Conservation (phyloP, 441 rosid species). For the Geranium incanum region DNA sequence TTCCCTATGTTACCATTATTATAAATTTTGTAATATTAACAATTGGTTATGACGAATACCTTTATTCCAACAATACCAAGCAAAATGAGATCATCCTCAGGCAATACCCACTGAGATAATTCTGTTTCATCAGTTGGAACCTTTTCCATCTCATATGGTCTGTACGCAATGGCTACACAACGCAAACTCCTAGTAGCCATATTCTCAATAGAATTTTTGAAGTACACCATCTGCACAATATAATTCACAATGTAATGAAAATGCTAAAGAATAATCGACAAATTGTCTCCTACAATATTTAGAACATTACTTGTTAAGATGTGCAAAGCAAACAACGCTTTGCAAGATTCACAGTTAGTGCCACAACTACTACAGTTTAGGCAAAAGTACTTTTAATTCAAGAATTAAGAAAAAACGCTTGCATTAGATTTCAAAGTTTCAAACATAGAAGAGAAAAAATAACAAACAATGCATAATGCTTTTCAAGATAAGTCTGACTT, state of each 20-base stretch:
- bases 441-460: neutral
- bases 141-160: conserved; percentile 51
- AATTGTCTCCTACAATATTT: neutral
- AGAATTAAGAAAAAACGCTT: neutral
- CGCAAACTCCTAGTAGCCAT: conserved; percentile 93
- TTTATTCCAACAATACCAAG: conserved; percentile 82
- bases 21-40: neutral
- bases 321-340: neutral
- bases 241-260: neutral
- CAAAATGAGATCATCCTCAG: conserved; percentile 78
- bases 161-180: conserved; percentile 84
- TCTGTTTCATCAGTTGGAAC: conserved; percentile 67
- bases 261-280: neutral
- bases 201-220: conserved; percentile 58
- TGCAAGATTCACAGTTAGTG: neutral
- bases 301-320: neutral
- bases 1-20: neutral
- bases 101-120: conserved; percentile 62
- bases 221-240: conserved; percentile 45
- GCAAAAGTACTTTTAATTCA: neutral
- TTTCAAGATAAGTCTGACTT: neutral
- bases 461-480: neutral
- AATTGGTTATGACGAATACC: conserved; percentile 31
- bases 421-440: neutral
- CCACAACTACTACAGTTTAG: neutral